Evolutionary conservation across 1,284 basidiomycete genomes (phyloP).

Genomic region (Calocybe gambosa): DNA sequence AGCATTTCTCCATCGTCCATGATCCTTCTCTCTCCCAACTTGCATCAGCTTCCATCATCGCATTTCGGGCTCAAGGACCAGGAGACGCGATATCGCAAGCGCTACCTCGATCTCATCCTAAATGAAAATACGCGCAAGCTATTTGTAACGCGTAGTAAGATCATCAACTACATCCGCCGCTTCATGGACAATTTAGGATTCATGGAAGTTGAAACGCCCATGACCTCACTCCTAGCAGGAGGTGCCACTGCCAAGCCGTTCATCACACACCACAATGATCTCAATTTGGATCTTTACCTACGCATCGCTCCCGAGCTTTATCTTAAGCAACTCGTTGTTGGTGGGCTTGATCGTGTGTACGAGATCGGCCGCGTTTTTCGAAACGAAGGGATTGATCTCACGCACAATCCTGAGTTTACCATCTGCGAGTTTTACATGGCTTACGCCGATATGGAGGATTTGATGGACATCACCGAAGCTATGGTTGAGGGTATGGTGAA

Average conservation of each 20-base stretch:
- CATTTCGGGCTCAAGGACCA: conserved; percentile 94
- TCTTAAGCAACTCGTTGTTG: conserved; percentile 96
- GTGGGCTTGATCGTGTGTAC: conserved; percentile 95
- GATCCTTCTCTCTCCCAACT: conserved; percentile 89
- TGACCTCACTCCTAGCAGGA: conserved; percentile 96
- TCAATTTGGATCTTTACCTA: conserved; percentile 96
- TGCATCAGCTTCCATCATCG: conserved; percentile 91
- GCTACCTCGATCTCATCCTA: conserved; percentile 97
- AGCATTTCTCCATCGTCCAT: conserved; percentile 83
- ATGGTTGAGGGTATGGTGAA: conserved; percentile 92
- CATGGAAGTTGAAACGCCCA: conserved; percentile 98
- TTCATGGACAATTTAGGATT: conserved; percentile 93
- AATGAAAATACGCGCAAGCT: conserved; percentile 88
- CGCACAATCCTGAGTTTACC: conserved; percentile 96
- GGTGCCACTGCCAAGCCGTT: conserved; percentile 99
- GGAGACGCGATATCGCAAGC: conserved; percentile 97
- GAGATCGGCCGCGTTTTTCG: conserved; percentile 98
- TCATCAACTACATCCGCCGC: conserved; percentile 88
- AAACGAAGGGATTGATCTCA: conserved; percentile 98
- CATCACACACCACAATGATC: conserved; percentile 98
- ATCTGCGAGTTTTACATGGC: conserved; percentile 99
- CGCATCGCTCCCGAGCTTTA: conserved; percentile 98
- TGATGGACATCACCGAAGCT: conserved; percentile 96
- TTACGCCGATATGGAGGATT: conserved; percentile 98
- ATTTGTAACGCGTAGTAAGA: conserved; percentile 84